A percentile compares a stretch with the other conserved stretches of the same genome.
Conservation (phyloP, 352 stramenopile species). For the Aphanomyces astaci region DNA sequence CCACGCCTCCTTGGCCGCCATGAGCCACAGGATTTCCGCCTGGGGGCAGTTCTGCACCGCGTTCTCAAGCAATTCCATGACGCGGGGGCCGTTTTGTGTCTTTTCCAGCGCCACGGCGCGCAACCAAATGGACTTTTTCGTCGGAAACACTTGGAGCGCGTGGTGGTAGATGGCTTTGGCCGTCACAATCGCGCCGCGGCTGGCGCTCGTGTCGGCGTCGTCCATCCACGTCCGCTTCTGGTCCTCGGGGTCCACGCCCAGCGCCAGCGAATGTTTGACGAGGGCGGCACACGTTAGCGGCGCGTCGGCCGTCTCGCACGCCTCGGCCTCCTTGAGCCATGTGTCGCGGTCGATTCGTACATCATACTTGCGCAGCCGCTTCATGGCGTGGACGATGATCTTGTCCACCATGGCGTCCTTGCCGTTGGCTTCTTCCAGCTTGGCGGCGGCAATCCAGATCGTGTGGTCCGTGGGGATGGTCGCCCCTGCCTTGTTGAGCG, state of each 20-base stretch:
- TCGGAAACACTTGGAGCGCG: slow-evolving; percentile 81
- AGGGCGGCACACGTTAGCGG: slow-evolving; percentile 93
- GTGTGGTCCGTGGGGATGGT: slow-evolving; percentile 93
- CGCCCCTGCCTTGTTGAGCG: slow-evolving; percentile 93
- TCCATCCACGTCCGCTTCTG: slow-evolving; percentile 95
- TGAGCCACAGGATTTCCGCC: slow-evolving; percentile 96
- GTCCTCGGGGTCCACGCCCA: slow-evolving; percentile 95
- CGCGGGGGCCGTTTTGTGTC: slow-evolving; percentile 72
- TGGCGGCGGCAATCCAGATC: slow-evolving; percentile 98
- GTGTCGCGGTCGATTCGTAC: slow-evolving; percentile 91
- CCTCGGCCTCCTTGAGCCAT: slow-evolving; percentile 96
- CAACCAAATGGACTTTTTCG: slow-evolving; percentile 95
- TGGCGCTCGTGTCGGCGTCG: slow-evolving; percentile 91
- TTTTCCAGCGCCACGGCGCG: slow-evolving; percentile 95
- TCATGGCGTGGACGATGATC: slow-evolving; percentile 74
- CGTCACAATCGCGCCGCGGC: slow-evolving; percentile 79
- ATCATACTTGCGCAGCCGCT: slow-evolving; percentile 84
- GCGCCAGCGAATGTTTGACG: slow-evolving; percentile 87
- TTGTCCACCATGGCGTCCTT: slow-evolving; percentile 81
- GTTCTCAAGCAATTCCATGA: slow-evolving; percentile 85
- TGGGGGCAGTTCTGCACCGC: slow-evolving; percentile 91
- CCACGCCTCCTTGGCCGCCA: slow-evolving; percentile 98
- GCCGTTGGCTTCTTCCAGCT: slow-evolving; percentile 97
- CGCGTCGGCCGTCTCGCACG: slow-evolving; percentile 85
- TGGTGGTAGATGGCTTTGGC: slow-evolving; percentile 93